These are phyloP conservation scores for Pelargonium fulgidum DNA, from an alignment of 441 rosid genomes.

Conservation along the genomic window DNA sequence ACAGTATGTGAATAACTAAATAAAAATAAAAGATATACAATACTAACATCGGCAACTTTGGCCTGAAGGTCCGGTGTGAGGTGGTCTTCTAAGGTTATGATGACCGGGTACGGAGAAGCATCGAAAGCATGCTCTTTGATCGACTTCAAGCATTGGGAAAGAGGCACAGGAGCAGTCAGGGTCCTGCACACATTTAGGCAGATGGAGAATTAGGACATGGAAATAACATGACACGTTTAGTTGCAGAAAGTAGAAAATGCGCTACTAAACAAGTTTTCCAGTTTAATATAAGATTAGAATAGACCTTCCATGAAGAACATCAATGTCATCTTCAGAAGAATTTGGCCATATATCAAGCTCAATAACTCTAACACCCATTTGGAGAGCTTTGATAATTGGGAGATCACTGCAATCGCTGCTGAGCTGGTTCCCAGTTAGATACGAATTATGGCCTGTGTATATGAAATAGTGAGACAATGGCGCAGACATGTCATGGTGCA, in stretches of 20 bases:
- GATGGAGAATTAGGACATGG: neutral
- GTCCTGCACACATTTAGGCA: conserved; percentile 33
- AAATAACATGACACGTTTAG: neutral
- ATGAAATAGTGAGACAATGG: conserved; percentile 66
- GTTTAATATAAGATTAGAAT: neutral
- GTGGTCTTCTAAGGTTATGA: conserved; percentile 65
- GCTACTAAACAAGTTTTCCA: neutral
- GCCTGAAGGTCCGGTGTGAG: conserved; percentile 64
- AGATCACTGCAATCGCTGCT: conserved; percentile 75
- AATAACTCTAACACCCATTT: conserved; percentile 55
- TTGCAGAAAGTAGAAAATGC: neutral
- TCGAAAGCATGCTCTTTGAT: conserved; percentile 47
- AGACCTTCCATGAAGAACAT: conserved; percentile 69
- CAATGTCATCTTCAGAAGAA: conserved; percentile 51
- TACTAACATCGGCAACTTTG: conserved; percentile 55
- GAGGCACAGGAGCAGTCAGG: conserved; percentile 50
- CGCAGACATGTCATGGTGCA: conserved; percentile 61
- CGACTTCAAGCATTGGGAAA: conserved; percentile 46
- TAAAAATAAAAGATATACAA: neutral
- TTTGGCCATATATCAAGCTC: conserved; percentile 71
- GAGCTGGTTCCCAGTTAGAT: conserved; percentile 65
- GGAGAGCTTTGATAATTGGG: conserved; percentile 52
- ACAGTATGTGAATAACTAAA: neutral
- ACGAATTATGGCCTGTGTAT: conserved; percentile 69
- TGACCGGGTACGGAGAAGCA: conserved; percentile 56